Evolutionary conservation across 371 early-diverging fungal genomes (phyloP), one percentile per base, ranked within the genome.

Genomic region (Phascolomyces articulosus): DNA sequence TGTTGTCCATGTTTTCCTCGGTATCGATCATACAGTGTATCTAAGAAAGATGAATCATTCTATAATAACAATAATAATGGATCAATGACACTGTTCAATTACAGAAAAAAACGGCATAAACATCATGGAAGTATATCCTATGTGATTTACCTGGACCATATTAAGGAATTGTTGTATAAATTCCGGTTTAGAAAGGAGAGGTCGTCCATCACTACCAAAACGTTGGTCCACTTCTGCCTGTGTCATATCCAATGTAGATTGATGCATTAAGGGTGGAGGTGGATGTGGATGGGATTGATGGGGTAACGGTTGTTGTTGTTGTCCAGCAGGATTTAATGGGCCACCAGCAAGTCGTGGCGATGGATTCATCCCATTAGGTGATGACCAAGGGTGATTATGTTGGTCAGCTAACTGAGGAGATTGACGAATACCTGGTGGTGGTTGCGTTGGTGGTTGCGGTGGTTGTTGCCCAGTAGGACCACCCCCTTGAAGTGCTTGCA

Each of bases 91-190:
- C n/a, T n/a, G n/a, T n/a, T n/a, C n/a, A n/a, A n/a, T n/a, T n/a
- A n/a, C n/a, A n/a, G n/a, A n/a, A n/a, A n/a, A n/a, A n/a, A n/a
- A n/a, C n/a, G n/a, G n/a, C n/a, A n/a, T n/a, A n/a, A n/a, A n/a
- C n/a, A n/a, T n/a, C n/a, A n/a, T n/a, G n/a, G n/a, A n/a, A n/a
- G n/a, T n/a, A n/a, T n/a, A n/a, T n/a, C n/a, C n/a, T n/a, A n/a
- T n/a, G n/a, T n/a, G n/a, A n/a, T n/a, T n/a, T 74, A 82, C 82
- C 70, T 82, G 78, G 3, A 83, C 69, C 55, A 80, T 72, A 40
- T 70, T 75, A 40, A 80, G 48, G 41, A 78, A 67, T 55, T 83
- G 83, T 31, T 80, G 83, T 60, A 83, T 83, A 60, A 80, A 83
- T 47, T 83, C 80, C 20, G 79, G 74, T 23, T 80, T 83, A 16